Conservation (phyloP, 345 rosid species). For the Salix koriyanagi region DNA sequence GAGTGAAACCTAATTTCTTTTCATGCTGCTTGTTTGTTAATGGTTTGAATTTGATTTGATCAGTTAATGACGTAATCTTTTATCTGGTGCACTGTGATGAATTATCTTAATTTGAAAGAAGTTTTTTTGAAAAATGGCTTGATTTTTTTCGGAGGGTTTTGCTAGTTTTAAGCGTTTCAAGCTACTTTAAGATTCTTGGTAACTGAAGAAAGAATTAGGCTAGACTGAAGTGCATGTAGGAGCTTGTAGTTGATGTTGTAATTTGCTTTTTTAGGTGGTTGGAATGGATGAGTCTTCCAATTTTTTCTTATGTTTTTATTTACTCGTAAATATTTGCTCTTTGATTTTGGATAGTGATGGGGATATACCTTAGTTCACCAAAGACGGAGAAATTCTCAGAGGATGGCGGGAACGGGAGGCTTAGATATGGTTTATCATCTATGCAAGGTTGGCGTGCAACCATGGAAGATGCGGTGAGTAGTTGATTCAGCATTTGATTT, state of each 20-base stretch:
- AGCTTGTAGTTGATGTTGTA: not conserved
- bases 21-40: not conserved
- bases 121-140: not conserved
- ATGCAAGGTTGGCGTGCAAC: slow-evolving; percentile 99
- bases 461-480: slow-evolving; percentile 99
- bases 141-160: not conserved
- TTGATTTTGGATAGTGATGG: slow-evolving; percentile 51
- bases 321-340: not conserved
- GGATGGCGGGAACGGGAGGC: slow-evolving; percentile 68
- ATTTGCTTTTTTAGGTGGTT: not conserved
- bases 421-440: slow-evolving; percentile 85
- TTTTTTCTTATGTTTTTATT: not conserved
- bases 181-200: not conserved
- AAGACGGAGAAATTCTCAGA: slow-evolving; percentile 92
- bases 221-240: not conserved
- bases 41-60: slow-evolving; percentile 2
- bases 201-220: not conserved
- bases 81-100: not conserved
- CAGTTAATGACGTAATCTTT: not conserved
- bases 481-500: slow-evolving; percentile 4
- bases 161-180: not conserved
- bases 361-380: slow-evolving; percentile 88
- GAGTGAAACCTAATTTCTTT: not conserved
- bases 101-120: not conserved
- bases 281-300: not conserved